A percentile compares a stretch with the other conserved stretches of the same genome.
Conservation (phyloP, 2,329 filamentous ascomycete genomes). For the Leptographium wingfieldii region DNA sequence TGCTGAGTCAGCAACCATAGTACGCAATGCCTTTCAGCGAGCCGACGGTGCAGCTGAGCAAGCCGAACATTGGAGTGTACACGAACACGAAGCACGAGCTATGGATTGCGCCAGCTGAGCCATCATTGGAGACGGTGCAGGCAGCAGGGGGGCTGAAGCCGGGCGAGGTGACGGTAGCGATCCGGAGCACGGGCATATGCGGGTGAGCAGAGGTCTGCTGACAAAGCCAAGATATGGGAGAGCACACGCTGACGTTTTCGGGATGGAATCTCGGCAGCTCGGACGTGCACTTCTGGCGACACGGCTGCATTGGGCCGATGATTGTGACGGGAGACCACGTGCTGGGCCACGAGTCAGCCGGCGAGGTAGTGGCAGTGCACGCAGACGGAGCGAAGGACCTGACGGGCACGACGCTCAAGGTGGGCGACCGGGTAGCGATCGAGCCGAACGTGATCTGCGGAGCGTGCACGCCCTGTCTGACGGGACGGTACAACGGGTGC, state of each 20-base stretch:
- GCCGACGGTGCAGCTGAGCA: slow-evolving; percentile 32
- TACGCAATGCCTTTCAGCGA: slow-evolving; percentile 1
- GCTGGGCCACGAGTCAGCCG: slow-evolving; percentile 87
- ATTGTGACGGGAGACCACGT: slow-evolving; percentile 81
- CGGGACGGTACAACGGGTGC: slow-evolving; percentile 91
- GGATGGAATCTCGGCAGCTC: slow-evolving; percentile 38
- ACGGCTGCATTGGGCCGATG: slow-evolving; percentile 92
- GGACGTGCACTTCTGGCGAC: slow-evolving; percentile 96
- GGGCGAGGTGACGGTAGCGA: slow-evolving; percentile 76
- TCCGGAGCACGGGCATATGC: slow-evolving; percentile 94
- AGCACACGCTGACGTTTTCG: too few species aligned
- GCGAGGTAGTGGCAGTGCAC: slow-evolving; percentile 69
- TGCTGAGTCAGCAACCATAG: not conserved
- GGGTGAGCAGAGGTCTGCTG: slow-evolving; percentile 42
- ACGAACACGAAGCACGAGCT: slow-evolving; percentile 88
- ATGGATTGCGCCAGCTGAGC: slow-evolving; percentile 71
- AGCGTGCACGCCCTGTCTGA: slow-evolving; percentile 80
- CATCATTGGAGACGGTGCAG: slow-evolving; percentile 61
- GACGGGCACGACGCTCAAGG: slow-evolving; percentile 63
- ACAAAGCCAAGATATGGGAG: not conserved
- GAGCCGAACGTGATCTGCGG: slow-evolving; percentile 92
- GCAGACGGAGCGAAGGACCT: slow-evolving; percentile 24
- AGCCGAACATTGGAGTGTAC: slow-evolving; percentile 90
- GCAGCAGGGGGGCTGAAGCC: slow-evolving; percentile 54
- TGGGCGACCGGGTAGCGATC: slow-evolving; percentile 83